These are phyloP conservation scores for Pyracantha coccinea DNA, from an alignment of 331 rosid species.

Conservation along the genomic window DNA sequence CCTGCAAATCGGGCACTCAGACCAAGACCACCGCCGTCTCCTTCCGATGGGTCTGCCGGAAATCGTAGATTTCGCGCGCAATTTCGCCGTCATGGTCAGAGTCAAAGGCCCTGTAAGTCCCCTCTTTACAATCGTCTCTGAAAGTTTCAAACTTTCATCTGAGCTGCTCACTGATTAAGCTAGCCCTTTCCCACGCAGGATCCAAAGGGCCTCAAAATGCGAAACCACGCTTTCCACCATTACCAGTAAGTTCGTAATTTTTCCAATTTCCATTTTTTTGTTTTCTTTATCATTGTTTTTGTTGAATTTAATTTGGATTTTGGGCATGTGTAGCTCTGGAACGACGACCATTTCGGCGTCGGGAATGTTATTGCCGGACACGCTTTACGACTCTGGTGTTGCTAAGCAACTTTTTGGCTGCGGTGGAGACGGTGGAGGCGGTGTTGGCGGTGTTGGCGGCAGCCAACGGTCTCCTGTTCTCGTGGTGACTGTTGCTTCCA, in stretches of 20 bases:
- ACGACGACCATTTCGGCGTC: conserved; percentile 91
- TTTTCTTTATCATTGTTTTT: neutral
- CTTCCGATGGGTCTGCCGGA: conserved; percentile 52
- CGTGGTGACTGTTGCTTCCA: conserved; percentile 72
- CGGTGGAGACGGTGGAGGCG: too few relatives aligned
- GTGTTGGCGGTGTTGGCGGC: too few relatives aligned
- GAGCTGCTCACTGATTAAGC: conserved; percentile 1
- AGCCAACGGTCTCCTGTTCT: conserved; percentile 38
- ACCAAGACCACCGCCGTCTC: neutral
- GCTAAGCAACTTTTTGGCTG: conserved; percentile 46
- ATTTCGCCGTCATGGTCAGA: conserved; percentile 79
- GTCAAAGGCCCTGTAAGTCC: conserved; percentile 84
- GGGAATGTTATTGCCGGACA: conserved; percentile 62
- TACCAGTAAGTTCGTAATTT: conserved; percentile 43
- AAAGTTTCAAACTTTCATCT: neutral
- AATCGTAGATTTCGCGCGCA: conserved; percentile 57
- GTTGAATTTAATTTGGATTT: conserved; percentile 17
- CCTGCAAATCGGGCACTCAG: neutral
- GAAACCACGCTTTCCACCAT: conserved; percentile 87
- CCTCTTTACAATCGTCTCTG: neutral
- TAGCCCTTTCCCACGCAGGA: conserved; percentile 42
- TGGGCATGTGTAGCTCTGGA: conserved; percentile 60
- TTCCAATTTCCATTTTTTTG: neutral
- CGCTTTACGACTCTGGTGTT: conserved; percentile 45
- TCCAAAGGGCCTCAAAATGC: conserved; percentile 95